A percentile compares a stretch with the other conserved stretches of the same genome.
Conservation (phyloP, 2,329 filamentous ascomycete species). For the Biscogniauxia mediterranea region DNA sequence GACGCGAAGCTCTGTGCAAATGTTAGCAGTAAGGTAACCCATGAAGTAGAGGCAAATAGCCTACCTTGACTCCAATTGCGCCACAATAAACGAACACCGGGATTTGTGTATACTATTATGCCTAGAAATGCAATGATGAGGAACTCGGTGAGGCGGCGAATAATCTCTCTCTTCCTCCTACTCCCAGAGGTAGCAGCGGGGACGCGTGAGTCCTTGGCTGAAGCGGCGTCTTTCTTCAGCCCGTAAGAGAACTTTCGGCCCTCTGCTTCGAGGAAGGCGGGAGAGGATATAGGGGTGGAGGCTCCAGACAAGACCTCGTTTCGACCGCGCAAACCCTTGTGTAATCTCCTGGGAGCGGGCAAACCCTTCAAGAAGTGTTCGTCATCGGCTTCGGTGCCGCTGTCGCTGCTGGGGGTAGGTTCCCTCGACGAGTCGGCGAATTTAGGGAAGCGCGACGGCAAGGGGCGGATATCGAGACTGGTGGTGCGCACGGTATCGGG, state of each 20-base stretch:
- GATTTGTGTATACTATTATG: conserved; percentile 47
- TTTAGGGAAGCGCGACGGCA: conserved; percentile 19
- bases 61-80: conserved; percentile 50
- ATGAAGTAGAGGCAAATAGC: background rate
- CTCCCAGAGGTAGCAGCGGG: conserved; percentile 39
- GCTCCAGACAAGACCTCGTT: conserved; percentile 54
- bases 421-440: conserved; percentile 43
- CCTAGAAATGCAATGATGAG: conserved; percentile 50
- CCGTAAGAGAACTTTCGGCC: conserved; percentile 20
- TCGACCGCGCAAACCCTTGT: conserved; percentile 72
- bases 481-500: conserved; percentile 47
- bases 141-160: conserved; percentile 53
- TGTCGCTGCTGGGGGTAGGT: conserved; percentile 71
- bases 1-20: conserved; percentile 41
- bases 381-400: conserved; percentile 92
- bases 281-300: conserved; percentile 55
- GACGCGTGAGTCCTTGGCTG: conserved; percentile 27
- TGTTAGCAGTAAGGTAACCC: conserved; percentile 17
- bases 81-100: conserved; percentile 45
- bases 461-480: conserved; percentile 19
- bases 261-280: conserved; percentile 45
- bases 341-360: conserved; percentile 73
- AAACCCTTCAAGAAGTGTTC: conserved; percentile 85
- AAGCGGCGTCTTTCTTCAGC: conserved; percentile 22
- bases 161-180: conserved; percentile 49